Base-by-base conservation (phyloP, 163 green algal species). In the Scenedesmus sp. region DNA sequence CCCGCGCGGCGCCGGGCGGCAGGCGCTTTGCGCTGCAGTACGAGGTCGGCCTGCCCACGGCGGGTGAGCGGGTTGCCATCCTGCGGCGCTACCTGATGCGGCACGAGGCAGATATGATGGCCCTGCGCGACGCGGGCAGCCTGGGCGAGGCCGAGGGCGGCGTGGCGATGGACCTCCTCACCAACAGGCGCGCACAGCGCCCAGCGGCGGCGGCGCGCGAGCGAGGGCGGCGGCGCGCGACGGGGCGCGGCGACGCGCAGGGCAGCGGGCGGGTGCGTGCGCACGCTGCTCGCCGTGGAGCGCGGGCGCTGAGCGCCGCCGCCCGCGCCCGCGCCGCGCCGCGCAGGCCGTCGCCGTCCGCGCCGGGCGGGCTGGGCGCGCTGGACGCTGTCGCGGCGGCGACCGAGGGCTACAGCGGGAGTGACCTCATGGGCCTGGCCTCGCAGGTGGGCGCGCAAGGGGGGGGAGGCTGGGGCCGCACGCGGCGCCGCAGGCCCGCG, bases 21-120 rank as follows among this genome's bases (percentile, higher is more conserved):
- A 80, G 71, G 26, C 85, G 93, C 54, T 96, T 95, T 82, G 87
- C 77, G 24, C 86, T 92, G 44, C 89, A 93, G 84, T 94, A 94
- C 57, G 88, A 94, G 83, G 83, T 94, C 24, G 72, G 77, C 9
- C 84, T 96, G 69, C 93, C 93, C 15, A 42, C 85, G 22, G 10
- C 28, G 6, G 33, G 18, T 13, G 86, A 93, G 82, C 88, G 93
- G 1, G 66, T 82, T 45, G 74, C 78, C 22, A 97, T 97, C 67
- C 70, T 97, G 64, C 57, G 50, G 17, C 66, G 86, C 31, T 92
- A 91, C 47, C 85, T 97, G 71, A 31, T 63, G 39, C 78, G 84
- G 15, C 89, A 95, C 64, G 66, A 63, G 2, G 34, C 54, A 0
- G 83, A 90, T 71, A 82, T 78, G 54, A 22, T 9, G n/a, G 66